Conservation (phyloP, 2,329 filamentous ascomycete genomes). For the Verticillium dahliae region DNA sequence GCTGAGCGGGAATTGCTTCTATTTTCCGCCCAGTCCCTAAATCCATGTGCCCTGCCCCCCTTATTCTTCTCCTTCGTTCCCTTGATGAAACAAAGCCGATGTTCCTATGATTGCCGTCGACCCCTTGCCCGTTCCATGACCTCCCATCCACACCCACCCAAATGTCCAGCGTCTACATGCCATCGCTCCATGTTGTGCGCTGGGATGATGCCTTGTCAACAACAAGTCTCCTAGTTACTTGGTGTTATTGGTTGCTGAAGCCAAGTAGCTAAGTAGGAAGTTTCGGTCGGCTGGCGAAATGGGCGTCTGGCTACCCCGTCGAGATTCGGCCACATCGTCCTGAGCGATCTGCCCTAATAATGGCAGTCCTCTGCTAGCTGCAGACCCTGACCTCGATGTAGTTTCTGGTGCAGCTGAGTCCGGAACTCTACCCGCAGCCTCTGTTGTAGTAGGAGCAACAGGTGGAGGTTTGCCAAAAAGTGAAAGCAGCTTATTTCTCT, state of each 20-base stretch:
- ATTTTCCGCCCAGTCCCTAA: no score
- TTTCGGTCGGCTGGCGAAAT: slow-evolving; percentile 66
- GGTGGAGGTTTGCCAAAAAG: slow-evolving; percentile 50
- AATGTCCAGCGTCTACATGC: no score
- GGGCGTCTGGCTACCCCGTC: slow-evolving; percentile 43
- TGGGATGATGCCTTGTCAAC: no score
- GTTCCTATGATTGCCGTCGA: no score
- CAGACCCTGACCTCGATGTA: slow-evolving; percentile 13
- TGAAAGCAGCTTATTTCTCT: slow-evolving; percentile 46
- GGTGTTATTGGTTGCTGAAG: slow-evolving; percentile 39
- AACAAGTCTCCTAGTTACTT: not conserved
- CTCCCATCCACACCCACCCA: no score
- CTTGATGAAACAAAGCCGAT: no score
- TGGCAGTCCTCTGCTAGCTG: slow-evolving; percentile 34
- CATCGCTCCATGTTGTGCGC: no score
- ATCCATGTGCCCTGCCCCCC: no score
- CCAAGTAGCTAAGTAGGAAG: slow-evolving; percentile 71
- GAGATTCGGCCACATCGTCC: slow-evolving; percentile 20
- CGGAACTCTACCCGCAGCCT: not conserved
- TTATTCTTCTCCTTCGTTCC: no score
- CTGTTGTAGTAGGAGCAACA: slow-evolving; percentile 6
- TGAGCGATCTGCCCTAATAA: slow-evolving; percentile 28
- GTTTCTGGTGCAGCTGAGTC: not conserved
- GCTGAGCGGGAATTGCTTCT: no score
- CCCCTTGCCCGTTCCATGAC: no score